Percentiles rank a stretch among this genome's conserved stretches.
Conservation (phyloP, 495 filamentous ascomycete species). For the Poronia punctata region DNA sequence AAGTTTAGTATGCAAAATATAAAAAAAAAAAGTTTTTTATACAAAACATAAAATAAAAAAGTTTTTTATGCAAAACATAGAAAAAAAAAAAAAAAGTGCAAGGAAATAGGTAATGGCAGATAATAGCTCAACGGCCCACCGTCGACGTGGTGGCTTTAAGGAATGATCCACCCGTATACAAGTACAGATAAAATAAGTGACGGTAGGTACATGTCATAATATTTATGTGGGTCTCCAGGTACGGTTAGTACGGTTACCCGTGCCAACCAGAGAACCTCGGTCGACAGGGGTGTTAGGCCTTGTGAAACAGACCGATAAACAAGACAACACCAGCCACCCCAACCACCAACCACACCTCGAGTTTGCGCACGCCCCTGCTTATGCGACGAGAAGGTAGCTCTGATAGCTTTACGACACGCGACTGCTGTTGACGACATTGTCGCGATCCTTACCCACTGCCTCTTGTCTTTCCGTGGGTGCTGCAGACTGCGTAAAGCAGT, state of each 20-base stretch:
- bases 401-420: not conserved
- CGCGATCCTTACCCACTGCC: slow-evolving; percentile 1
- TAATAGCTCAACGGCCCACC: too few relatives aligned
- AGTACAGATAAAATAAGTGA: too few relatives aligned
- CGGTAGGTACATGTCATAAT: too few relatives aligned
- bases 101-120: too few relatives aligned
- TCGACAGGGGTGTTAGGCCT: slow-evolving; percentile 5
- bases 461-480: not conserved
- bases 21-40: too few relatives aligned
- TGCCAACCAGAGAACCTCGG: slow-evolving; percentile 11
- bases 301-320: slow-evolving; percentile 1
- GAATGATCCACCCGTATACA: too few relatives aligned
- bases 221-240: too few relatives aligned
- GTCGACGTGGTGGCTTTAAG: too few relatives aligned
- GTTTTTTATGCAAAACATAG: too few relatives aligned
- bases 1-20: too few relatives aligned
- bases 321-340: slow-evolving; percentile 9
- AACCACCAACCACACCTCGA: slow-evolving; percentile 9
- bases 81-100: too few relatives aligned
- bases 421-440: not conserved
- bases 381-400: slow-evolving; percentile 4
- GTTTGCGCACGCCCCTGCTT: not conserved
- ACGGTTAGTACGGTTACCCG: slow-evolving; percentile 6
- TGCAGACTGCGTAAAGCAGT: not conserved
- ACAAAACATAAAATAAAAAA: too few relatives aligned